Evolutionary conservation across 306 rosid species (phyloP), one percentile per base, ranked within the genome.

Genomic region (Canavalia ensiformis): DNA sequence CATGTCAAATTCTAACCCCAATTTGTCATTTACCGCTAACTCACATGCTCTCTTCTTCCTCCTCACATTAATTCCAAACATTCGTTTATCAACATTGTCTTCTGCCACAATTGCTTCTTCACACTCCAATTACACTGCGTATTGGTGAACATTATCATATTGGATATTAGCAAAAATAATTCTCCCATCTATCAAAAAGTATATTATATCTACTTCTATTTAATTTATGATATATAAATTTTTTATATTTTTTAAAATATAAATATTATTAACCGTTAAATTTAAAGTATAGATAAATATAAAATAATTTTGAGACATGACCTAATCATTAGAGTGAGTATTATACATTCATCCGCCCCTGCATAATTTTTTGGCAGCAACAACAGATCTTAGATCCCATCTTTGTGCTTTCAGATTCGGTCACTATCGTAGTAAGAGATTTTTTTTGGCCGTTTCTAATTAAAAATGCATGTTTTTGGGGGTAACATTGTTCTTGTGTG

Each of bases 1-100:
- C 46, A 68, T 10, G 5, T 41, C 8, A 56, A 72, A 55, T 74
- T 78, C 87, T 79, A 78, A 47, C 18, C 5, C 57, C 52, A 74
- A 30, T 57, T 67, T 84, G 81, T 74, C 84, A 84, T 73, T 74
- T 84, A 64, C 46, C 77, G n/a, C 77, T 63, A 44, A 28, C 39
- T 74, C 87, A 84, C 84, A 59, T 79, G 87, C 68, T 30, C 18
- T 58, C 50, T 37, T 41, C 65, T 68, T 45, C 7, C 34, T 37
- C 13, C 34, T 37, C 13, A 35, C 55, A 65, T 31, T 55, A 18
- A 62, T 62, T 78, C 74, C 81, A 73, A 56, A 30, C 54, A 58
- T 79, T 74, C 69, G 68, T 74, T 70, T 74, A 58, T 79, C 69
- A 45, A 10, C 66, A 78, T 56, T 49, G 76, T 72, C 72, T 55